Evolutionary conservation across 163 green algal genomes (phyloP), one percentile per base, ranked within the genome.

Genomic region (Trebouxia gelatinosa): DNA sequence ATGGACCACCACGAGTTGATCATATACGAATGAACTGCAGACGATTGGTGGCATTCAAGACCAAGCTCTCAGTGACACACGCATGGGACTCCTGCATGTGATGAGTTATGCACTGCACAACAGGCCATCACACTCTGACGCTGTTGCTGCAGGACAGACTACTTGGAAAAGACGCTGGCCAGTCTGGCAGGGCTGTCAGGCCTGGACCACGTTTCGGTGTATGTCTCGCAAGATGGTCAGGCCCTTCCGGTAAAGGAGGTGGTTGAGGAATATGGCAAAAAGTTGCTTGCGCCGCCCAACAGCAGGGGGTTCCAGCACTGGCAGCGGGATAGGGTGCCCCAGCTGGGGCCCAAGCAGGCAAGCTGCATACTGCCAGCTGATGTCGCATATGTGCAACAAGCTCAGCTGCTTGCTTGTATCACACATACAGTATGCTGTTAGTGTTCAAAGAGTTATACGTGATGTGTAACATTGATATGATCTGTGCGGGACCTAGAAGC

Each of bases 171-270:
- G 54, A 89, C 82, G 32, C 78, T 89, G 39, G 46, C 72, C 13
- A 85, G 78, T 4, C 61, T 89, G 38, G 31, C 70, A 40, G 32
- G 31, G 5, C 57, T 85, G 35, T 29, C 28, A 29, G 84, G 84
- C 6, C 79, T 89, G 35, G 28, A 85, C 40, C 58, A 58, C 9
- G 66, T 83, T 46, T 59, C 54, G 17, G 72, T 89, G 0, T 89
- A 89, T 37, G 51, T 89, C 16, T 85, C 79, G 26, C 84, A 86
- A 75, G 81, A 89, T 68, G 81, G 77, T 29, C 59, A 77, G 17
- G 34, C 76, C 13, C 6, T 40, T 2, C 59, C 48, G 3, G 84
- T 88, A 35, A 46, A 28, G 5, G 40, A 61, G 13, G 35, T 88
- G 11, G 70, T 75, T 0, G 21, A 59, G 48, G 6, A 57, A 19